phyloP scores from a whole-genome alignment of 768 basidiomycete genomes.

The Boletus rubroflammeus region DNA sequence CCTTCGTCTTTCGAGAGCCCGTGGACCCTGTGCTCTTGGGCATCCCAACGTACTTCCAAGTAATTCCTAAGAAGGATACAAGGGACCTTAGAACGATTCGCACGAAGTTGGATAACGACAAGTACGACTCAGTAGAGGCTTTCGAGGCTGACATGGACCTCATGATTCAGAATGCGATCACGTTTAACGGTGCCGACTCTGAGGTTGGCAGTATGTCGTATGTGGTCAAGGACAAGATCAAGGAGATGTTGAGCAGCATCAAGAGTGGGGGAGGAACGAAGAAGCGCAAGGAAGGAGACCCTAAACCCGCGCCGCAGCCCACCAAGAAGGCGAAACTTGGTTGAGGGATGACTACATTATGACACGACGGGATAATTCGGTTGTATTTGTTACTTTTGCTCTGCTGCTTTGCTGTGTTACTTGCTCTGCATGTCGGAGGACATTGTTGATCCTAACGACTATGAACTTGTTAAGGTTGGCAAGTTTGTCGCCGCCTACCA shows the following conservation, averaged over 20 bases:
- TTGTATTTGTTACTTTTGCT: slow-evolving; percentile 27
- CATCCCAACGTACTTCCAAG: slow-evolving; percentile 85
- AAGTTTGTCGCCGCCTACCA: neutral
- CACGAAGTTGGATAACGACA: slow-evolving; percentile 75
- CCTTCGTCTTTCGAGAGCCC: slow-evolving; percentile 75
- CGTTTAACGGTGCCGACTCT: slow-evolving; percentile 81
- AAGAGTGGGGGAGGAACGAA: slow-evolving; percentile 45
- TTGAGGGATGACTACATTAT: slow-evolving; percentile 36
- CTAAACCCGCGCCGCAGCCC: slow-evolving; percentile 55
- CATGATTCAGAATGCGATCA: slow-evolving; percentile 85
- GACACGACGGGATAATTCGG: slow-evolving; percentile 25
- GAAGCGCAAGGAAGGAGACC: slow-evolving; percentile 73
- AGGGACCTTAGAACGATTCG: slow-evolving; percentile 84
- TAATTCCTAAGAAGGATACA: slow-evolving; percentile 81
- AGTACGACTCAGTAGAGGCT: slow-evolving; percentile 72
- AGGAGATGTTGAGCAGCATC: slow-evolving; percentile 48
- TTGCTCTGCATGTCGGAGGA: slow-evolving; percentile 11
- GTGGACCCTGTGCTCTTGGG: slow-evolving; percentile 84
- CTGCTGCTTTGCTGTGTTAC: slow-evolving; percentile 31
- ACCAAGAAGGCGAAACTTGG: slow-evolving; percentile 64
- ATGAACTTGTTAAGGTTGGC: neutral
- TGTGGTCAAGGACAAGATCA: slow-evolving; percentile 48
- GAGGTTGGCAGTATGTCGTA: slow-evolving; percentile 68
- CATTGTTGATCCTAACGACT: neutral
- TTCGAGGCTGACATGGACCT: slow-evolving; percentile 84